Percentiles rank a stretch among this genome's conserved stretches.
Conservation (phyloP, 768 basidiomycete species). For the Tricholomella constricta region DNA sequence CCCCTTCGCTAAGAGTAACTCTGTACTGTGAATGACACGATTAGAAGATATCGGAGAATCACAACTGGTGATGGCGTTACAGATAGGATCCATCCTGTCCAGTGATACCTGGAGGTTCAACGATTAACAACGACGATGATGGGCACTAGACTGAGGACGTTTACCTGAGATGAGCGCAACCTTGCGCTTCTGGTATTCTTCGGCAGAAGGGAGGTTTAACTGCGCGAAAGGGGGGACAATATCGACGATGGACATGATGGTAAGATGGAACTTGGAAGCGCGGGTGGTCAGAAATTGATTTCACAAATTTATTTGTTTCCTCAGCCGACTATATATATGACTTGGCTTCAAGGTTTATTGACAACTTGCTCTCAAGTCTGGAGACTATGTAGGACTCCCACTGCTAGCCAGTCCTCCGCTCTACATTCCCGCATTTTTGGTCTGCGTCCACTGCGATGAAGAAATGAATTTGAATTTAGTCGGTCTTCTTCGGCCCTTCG, state of each 20-base stretch:
- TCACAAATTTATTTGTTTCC: too few species aligned
- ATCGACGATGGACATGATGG: conserved; percentile 47
- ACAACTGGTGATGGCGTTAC: conserved; percentile 43
- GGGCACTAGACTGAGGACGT: conserved; percentile 9
- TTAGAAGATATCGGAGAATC: conserved; percentile 6
- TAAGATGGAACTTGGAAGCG: too few species aligned
- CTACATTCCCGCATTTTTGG: too few species aligned
- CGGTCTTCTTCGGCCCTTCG: too few species aligned
- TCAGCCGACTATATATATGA: too few species aligned
- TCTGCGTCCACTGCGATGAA: too few species aligned
- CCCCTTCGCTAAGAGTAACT: conserved; percentile 82
- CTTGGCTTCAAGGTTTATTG: too few species aligned
- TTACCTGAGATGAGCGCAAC: conserved; percentile 91
- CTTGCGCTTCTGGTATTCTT: conserved; percentile 87
- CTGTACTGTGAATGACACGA: conserved; percentile 54
- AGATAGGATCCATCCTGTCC: conserved; percentile 97
- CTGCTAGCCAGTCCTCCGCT: too few species aligned
- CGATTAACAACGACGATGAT: conserved; percentile 2
- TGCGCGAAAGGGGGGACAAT: conserved; percentile 47
- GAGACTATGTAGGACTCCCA: too few species aligned
- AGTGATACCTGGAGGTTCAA: conserved; percentile 70
- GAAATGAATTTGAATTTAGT: too few species aligned
- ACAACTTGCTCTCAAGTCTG: too few species aligned
- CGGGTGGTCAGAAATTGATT: too few species aligned
- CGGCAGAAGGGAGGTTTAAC: conserved; percentile 65